Evolutionary conservation across 306 rosid species (phyloP).

Genomic region (Medicago arabica): DNA sequence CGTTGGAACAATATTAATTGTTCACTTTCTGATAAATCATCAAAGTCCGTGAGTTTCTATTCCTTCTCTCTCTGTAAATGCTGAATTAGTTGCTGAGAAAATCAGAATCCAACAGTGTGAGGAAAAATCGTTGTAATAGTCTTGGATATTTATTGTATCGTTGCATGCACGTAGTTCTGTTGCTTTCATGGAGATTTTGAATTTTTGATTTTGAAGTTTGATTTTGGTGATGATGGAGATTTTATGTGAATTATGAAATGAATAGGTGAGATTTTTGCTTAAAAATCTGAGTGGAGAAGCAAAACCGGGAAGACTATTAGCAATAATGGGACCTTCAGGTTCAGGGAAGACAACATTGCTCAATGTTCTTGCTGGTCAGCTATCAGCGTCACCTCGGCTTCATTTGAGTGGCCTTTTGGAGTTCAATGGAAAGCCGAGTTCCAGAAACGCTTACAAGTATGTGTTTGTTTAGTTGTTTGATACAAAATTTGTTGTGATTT

Average conservation of each 20-base stretch:
- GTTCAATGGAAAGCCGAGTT: conserved; percentile 73
- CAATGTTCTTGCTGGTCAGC: conserved; percentile 85
- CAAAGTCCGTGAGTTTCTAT: conserved; percentile 60
- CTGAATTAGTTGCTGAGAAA: conserved; percentile 33
- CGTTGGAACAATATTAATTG: conserved; percentile 81
- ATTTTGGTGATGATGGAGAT: conserved; percentile 21
- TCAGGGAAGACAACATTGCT: conserved; percentile 97
- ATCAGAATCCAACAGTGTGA: conserved; percentile 5
- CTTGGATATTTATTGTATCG: conserved; percentile 9
- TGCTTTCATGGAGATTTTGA: not conserved
- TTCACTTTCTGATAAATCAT: conserved; percentile 70
- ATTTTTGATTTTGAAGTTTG: not conserved
- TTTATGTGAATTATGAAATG: conserved; percentile 17
- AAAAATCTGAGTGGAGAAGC: conserved; percentile 85
- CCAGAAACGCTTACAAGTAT: conserved; percentile 71
- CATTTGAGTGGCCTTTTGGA: conserved; percentile 79
- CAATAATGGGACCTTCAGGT: conserved; percentile 99
- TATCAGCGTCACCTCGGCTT: conserved; percentile 65
- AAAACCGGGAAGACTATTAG: conserved; percentile 80
- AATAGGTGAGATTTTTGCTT: conserved; percentile 76
- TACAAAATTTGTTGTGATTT: conserved; percentile 31
- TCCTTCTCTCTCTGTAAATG: not conserved
- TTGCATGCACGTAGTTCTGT: conserved; percentile 22
- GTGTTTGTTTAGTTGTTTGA: conserved; percentile 19
- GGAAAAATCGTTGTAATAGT: not conserved